Evolutionary conservation across 2,329 filamentous ascomycete genomes (phyloP), one percentile per base, ranked within the genome.

Genomic region (Trichophyton benhamiae): DNA sequence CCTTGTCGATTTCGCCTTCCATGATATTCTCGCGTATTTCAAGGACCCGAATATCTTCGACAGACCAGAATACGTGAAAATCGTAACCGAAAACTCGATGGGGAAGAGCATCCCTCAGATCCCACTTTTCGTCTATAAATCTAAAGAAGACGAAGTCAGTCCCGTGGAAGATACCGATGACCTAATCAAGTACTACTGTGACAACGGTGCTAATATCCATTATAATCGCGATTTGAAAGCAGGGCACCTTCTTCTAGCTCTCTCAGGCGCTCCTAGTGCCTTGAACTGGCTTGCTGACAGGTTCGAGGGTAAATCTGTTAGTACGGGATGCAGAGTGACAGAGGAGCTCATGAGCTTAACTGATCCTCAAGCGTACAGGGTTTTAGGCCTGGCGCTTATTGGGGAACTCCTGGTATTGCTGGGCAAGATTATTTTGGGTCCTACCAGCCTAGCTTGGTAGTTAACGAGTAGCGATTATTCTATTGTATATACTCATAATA

Each of bases 111-210:
- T 74, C 0, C 80, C 79, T 0, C 63, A 70, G 9, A 78, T 80
- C 67, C 80, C 80, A 0, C 59, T 82, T 5, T 78, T 79, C 63
- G 67, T 79, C 2, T 82, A 82, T 68, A 82, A 82, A 63, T 76
- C 79, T 0, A 72, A 77, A 17, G 62, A 66, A 1, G 80, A 83
- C 42, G 75, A 81, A 60, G 69, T 79, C 58, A 77, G 73, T 6
- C 69, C 72, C 2, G 69, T 79, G 2, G 68, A 65, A 3, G 75
- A 77, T 33, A 80, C 76, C 2, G 79, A 82, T 60, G 69, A 63
- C 0, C 65, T 80, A 17, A 72, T 80, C 0, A 60, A 70, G 0
- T 65, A 68, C 13, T 80, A 77, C 60, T 81, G 79, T 60, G 63
- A 60, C 0, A 69, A 66, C 3, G 76, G 76, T 2, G 76, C 72